Evolutionary conservation across 768 basidiomycete species (phyloP), one percentile per base, ranked within the genome.

Genomic region (Agaricus subrufescens): DNA sequence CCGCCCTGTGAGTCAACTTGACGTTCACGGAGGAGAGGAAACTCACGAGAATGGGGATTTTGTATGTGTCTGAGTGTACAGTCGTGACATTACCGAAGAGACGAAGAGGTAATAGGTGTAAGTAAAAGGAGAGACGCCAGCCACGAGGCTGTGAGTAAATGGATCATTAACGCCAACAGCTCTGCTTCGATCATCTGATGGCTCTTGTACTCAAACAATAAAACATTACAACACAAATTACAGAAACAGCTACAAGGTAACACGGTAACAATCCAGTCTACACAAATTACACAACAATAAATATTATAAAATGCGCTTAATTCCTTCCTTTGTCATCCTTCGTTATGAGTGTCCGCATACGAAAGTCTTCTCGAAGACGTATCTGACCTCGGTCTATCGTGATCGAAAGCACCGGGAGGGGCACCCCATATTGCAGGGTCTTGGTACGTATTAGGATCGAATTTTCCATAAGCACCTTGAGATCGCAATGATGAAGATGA

Each of bases 401-500:
- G 19, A 19, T 19, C 50, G 46, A 47, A 61, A 11, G 53, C 46
- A 26, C 46, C 55, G 25, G 49, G 19, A 29, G 48, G 48, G 10
- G 55, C 55, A 50, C 31, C 55, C 55, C 55, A 56, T 9, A 54
- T 52, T 5, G 61, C 61, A 40, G 58, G 58, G 43, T 62, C 61
- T 26, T 55, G 29, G 52, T 62, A 62, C 14, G 29, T 55, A n/a
- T 19, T 39, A 19, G 61, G 45, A 26, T 62, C 54, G 47, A 55
- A 59, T 9, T 53, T 57, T 5, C 55, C 43, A 50, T 26, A 56
- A 4, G 55, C 44, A 14, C 48, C 55, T 31, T 56, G 55, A n/a
- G 58, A 60, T 37, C 57, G 53, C 58, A 62, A 46, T 39, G 61
- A 62, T n/a, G 39, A 42, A 9, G 40, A 46, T 10, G 61, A 62